Conservation (phyloP, 345 rosid genomes). For the Durio zibethinus region DNA sequence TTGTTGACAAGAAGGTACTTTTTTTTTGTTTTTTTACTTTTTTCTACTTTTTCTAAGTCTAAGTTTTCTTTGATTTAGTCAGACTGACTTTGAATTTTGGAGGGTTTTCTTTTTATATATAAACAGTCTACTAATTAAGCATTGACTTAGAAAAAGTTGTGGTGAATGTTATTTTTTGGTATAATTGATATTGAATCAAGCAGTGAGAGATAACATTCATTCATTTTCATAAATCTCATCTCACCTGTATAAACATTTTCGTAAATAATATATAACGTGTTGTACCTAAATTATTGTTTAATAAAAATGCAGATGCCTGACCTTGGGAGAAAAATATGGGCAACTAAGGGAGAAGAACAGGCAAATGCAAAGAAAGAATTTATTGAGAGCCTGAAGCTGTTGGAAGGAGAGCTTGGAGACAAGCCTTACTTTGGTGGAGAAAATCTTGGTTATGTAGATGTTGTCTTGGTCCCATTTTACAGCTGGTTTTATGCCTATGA, state of each 20-base stretch:
- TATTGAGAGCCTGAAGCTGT: neutral
- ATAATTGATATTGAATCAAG: no score
- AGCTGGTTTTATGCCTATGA: conserved; percentile 29
- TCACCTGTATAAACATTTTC: no score
- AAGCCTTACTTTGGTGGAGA: conserved; percentile 7
- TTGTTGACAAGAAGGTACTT: conserved; percentile 2
- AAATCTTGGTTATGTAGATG: conserved; percentile 8
- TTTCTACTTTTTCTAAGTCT: no score
- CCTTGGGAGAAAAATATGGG: neutral
- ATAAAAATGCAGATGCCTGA: neutral
- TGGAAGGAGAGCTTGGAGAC: conserved; percentile 14
- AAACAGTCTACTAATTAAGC: no score
- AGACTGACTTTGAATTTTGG: neutral
- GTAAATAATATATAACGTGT: no score
- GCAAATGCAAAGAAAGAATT: conserved; percentile 9
- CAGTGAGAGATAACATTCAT: no score
- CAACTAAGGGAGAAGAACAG: conserved; percentile 1
- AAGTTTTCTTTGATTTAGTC: neutral
- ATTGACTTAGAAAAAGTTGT: no score
- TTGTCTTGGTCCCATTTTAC: conserved; percentile 11
- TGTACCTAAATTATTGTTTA: neutral
- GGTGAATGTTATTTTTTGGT: no score
- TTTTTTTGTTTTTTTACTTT: no score
- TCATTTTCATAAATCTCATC: no score
- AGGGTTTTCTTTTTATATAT: no score